phyloP scores from a whole-genome alignment of 768 basidiomycete species.

The Panellus pusillus region DNA sequence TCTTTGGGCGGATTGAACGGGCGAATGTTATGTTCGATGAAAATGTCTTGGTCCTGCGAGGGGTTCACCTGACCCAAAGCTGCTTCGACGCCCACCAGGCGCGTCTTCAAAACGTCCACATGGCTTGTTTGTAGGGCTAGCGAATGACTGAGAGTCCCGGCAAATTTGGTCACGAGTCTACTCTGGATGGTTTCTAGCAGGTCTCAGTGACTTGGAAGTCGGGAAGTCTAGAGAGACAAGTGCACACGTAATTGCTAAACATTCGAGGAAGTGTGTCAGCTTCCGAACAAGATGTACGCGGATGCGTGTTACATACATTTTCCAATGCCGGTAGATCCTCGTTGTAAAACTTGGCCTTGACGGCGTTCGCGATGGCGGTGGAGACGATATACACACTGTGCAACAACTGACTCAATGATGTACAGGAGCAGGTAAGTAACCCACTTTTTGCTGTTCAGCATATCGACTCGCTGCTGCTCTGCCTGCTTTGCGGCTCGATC shows the following conservation, averaged over 20 bases:
- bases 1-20: constrained; percentile 64
- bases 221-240: constrained; percentile 1
- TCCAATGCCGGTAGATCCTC: constrained; percentile 68
- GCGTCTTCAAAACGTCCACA: constrained; percentile 56
- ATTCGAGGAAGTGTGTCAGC: constrained; percentile 15
- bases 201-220: not conserved
- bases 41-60: constrained; percentile 65
- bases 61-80: constrained; percentile 56
- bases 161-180: constrained; percentile 56
- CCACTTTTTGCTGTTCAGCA: constrained; percentile 83
- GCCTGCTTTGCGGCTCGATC: constrained; percentile 72
- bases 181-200: constrained; percentile 67
- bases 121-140: constrained; percentile 61
- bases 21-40: constrained; percentile 69
- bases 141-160: constrained; percentile 54
- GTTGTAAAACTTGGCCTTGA: constrained; percentile 71
- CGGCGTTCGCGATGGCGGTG: constrained; percentile 65
- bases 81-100: constrained; percentile 44
- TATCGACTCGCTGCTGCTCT: constrained; percentile 74
- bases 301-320: constrained; percentile 52
- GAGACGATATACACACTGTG: constrained; percentile 69
- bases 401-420: constrained; percentile 2
- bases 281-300: constrained; percentile 7
- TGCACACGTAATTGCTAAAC: constrained; percentile 69
- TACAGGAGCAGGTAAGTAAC: constrained; percentile 9